Evolutionary conservation across 441 rosid species (phyloP), one percentile per base, ranked within the genome.

Genomic region (Gossypium aridum): DNA sequence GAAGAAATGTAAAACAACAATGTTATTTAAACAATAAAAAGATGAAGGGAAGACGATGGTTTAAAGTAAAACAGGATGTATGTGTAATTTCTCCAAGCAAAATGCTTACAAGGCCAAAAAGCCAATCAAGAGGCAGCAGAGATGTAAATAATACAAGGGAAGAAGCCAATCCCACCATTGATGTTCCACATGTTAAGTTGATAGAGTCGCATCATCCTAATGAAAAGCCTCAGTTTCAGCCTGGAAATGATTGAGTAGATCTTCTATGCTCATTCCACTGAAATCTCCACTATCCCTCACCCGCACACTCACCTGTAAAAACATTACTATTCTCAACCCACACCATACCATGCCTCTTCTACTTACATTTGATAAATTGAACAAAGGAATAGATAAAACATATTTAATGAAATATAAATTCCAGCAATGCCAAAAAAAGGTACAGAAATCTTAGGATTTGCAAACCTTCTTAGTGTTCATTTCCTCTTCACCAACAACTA

Each of bases 401-500:
- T 26, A 59, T 59, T 59, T 59, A 59, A 23, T 10, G 28, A 64
- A 37, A 10, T 2, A 64, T 12, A 19, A 4, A 6, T 17, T 22
- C 7, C 59, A 61, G 9, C 19, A n/a, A 62, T 62, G 57, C 57
- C 9, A 7, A 53, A 53, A 53, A 23, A 49, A 39, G 12, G 22
- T 68, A 66, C 19, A 49, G 14, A 49, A 31, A 49, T 1, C 54
- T 8, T 64, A 16, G 16, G 1, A 31, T 12, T n/a, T 22, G 9
- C 49, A 26, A 70, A 96, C 99, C 99, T 91, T 87, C 81, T 93
- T 93, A 28, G 87, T 87, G 74, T 80, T 80, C 37, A 91, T 84
- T 84, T 96, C 99, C 47, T 87, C 87, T 81, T 94, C 98, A 43
- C 99, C 99, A 14, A 96, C 98, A 13, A 96, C 98, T 72, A 96